A percentile compares a stretch with the other conserved stretches of the same genome.
phyloP scores from a whole-genome alignment of 1,284 basidiomycete genomes.

The Leccinum colubrinum region DNA sequence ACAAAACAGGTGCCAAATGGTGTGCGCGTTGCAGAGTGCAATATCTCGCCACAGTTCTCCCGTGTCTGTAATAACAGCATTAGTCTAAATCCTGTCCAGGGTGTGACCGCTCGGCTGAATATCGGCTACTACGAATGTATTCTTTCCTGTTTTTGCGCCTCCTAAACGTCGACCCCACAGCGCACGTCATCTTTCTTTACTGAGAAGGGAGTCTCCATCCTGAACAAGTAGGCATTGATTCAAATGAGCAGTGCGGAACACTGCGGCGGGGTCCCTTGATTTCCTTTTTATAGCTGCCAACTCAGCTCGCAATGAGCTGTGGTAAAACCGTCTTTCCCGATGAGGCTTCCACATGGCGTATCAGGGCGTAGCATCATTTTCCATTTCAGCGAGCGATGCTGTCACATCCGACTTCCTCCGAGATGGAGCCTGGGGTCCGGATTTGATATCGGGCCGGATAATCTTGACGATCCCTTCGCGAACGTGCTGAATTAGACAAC shows the following conservation, averaged over 20 bases:
- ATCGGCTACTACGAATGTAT: not conserved
- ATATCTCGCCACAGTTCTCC: conserved; percentile 6
- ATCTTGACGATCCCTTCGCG: conserved; percentile 36
- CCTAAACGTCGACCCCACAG: conserved; percentile 24
- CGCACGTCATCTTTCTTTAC: conserved; percentile 21
- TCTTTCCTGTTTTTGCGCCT: conserved; percentile 4
- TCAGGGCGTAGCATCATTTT: conserved; percentile 22
- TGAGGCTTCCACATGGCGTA: conserved; percentile 22
- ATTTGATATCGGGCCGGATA: conserved; percentile 30
- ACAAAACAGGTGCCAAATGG: conserved; percentile 8
- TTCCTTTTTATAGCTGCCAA: conserved; percentile 15
- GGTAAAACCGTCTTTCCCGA: conserved; percentile 10
- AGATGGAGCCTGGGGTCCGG: not conserved
- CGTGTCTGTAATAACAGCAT: not conserved
- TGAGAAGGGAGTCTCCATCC: conserved; percentile 6
- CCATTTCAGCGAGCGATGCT: conserved; percentile 17
- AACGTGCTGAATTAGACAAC: conserved; percentile 21
- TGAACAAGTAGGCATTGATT: conserved; percentile 7
- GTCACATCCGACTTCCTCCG: conserved; percentile 33
- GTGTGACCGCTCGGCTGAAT: conserved; percentile 1
- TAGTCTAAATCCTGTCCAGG: not conserved
- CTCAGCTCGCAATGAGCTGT: conserved; percentile 4
- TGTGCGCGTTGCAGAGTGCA: not conserved
- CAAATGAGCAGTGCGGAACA: not conserved
- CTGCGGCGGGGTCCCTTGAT: conserved; percentile 16